Evolutionary conservation across 129 eudicot genomes (phyloP), one percentile per base, ranked within the genome.

Genomic region (Flaveria brownii): DNA sequence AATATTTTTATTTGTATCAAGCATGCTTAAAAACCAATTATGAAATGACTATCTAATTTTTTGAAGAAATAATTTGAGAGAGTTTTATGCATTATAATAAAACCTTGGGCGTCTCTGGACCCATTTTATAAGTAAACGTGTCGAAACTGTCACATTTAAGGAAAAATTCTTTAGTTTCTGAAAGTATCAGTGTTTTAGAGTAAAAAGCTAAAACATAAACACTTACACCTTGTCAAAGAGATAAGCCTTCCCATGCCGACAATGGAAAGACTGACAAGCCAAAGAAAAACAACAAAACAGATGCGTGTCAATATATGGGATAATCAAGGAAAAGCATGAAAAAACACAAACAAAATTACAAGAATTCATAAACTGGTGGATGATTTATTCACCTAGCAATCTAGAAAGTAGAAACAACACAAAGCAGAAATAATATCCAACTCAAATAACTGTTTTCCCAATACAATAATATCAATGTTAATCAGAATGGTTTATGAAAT

Each of bases 231-330:
- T 87, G 42, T 86, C 85, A 25, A 91, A 86, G 67, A 88, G 97
- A 79, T 91, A 91, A 70, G 93, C 93, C 84, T 87, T 87, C 26
- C 97, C 97, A 79, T 89, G 81, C 70, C 87, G 86, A 83, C 84
- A 76, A 81, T 86, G 96, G 82, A 92, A 92, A 30, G 89, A 74
- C 97, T 92, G 87, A 79, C 15, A 46, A 72, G 28, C 26, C 56
- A 49, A 60, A 43, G 14, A 30, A 17, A 57, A 60, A 45, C 39
- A 45, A 50, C 13, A 56, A 77, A 1, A 67, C 14, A 77, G 11
- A 52, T 2, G 47, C 2, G 6, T 47, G 26, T 70, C 17, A 78
- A 33, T 47, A 15, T 13, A 2, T 7, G 56, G 13, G 18, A 22
- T 15, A 15, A 45, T 52, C 68, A 77, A 77, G 41, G n/a, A 77